A percentile compares a stretch with the other conserved stretches of the same genome.
Conservation (phyloP, 192 early-diverging fungal genomes). For the Coemansia sp. region DNA sequence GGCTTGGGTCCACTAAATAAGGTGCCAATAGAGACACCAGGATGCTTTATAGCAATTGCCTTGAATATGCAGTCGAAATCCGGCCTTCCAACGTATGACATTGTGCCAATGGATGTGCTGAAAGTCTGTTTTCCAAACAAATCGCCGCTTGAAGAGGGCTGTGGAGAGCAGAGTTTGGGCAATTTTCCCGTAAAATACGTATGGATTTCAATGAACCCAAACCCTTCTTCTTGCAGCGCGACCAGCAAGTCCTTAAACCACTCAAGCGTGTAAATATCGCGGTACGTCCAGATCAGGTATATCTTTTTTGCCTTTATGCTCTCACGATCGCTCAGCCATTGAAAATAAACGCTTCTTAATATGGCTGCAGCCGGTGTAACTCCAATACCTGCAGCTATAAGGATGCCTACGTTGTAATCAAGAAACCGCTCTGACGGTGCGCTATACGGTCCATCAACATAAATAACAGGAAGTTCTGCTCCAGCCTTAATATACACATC, state of each 20-base stretch:
- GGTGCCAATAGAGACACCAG: slow-evolving; percentile 69
- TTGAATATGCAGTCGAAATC: slow-evolving; percentile 71
- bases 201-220: slow-evolving; percentile 62
- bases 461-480: slow-evolving; percentile 53
- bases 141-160: slow-evolving; percentile 36
- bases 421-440: slow-evolving; percentile 72
- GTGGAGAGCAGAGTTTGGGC: slow-evolving; percentile 44
- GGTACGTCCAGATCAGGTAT: slow-evolving; percentile 77
- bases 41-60: slow-evolving; percentile 56
- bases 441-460: slow-evolving; percentile 73
- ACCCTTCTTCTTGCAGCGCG: slow-evolving; percentile 62
- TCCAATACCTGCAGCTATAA: slow-evolving; percentile 80
- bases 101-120: slow-evolving; percentile 62
- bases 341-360: slow-evolving; percentile 72
- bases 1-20: slow-evolving; percentile 84
- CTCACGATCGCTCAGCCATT: slow-evolving; percentile 59
- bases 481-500: slow-evolving; percentile 18
- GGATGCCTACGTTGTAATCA: slow-evolving; percentile 66
- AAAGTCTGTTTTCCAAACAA: slow-evolving; percentile 59
- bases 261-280: slow-evolving; percentile 69
- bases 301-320: slow-evolving; percentile 60
- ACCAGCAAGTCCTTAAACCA: slow-evolving; percentile 80
- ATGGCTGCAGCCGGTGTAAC: slow-evolving; percentile 76
- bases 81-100: slow-evolving; percentile 73
- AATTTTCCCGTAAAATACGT: slow-evolving; percentile 70